Evolutionary conservation across 306 rosid genomes (phyloP), one percentile per base, ranked within the genome.

Genomic region (Lithocarpus polystachyus): DNA sequence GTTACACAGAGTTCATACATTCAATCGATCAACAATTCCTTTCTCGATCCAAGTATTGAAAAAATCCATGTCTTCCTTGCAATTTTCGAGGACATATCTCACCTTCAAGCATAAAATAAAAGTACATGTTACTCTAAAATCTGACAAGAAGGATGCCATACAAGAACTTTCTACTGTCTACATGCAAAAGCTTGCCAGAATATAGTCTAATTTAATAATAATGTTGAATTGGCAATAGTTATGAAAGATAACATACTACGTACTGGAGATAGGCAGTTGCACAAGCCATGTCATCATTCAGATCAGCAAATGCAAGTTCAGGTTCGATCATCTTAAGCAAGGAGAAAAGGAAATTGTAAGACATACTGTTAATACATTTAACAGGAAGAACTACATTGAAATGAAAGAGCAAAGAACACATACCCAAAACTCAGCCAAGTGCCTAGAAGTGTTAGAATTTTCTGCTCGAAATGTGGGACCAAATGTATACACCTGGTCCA

Each of bases 371-470:
- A 43, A 68, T 55, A 64, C 23, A 76, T 2, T 19, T 19, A 81
- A 77, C 57, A 45, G 74, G 54, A 40, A 61, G 54, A 80, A 72
- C 55, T 48, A 72, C 45, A 18, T 22, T 54, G 67, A 78, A 74
- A 40, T n/a, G 51, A 33, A 35, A 73, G 56, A 78, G 74, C 22
- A 78, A 52, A 81, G 78, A 53, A 37, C 56, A 83, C 83, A 68
- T 76, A 95, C 99, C 99, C 99, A 95, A 83, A 95, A 95, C 77
- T 95, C 99, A 79, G 99, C 99, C 79, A 92, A 86, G 87, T 95
- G 99, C 82, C 98, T 87, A 24, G 99, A 92, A 70, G 99, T 95
- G 88, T 95, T 86, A 57, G 99, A 95, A 83, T 95, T 95, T 83
- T 95, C 99, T 37, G 99, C 99, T 52, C 99, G 85, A 71, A 95